A percentile compares a stretch with the other conserved stretches of the same genome.
phyloP scores from a whole-genome alignment of 768 basidiomycete species.

The Mycena epipterygia region DNA sequence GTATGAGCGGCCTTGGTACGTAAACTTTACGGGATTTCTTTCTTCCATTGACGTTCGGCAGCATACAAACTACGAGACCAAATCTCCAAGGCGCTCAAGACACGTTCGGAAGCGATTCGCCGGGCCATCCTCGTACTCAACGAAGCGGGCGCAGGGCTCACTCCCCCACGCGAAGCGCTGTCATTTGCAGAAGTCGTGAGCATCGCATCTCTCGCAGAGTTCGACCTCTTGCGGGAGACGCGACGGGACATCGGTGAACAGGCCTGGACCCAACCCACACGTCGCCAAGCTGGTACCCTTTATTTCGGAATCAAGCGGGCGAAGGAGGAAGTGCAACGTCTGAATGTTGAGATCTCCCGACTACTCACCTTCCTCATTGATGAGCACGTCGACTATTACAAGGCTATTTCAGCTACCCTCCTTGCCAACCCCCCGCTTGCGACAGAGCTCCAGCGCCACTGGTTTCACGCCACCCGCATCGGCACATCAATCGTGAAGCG shows the following conservation, averaged over 20 bases:
- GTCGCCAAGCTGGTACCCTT: slow-evolving; percentile 41
- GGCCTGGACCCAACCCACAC: slow-evolving; percentile 44
- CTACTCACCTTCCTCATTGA: slow-evolving; percentile 44
- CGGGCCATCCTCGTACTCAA: not conserved
- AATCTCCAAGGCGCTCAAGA: not conserved
- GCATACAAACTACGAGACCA: slow-evolving; percentile 13
- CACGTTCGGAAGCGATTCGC: not conserved
- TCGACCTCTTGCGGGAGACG: slow-evolving; percentile 48
- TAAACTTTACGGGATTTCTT: not conserved
- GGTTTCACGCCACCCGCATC: not conserved
- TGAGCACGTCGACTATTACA: slow-evolving; percentile 30
- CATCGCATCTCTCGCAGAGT: slow-evolving; percentile 44
- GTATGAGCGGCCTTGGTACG: slow-evolving; percentile 21
- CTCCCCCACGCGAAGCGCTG: not conserved
- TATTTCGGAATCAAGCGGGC: slow-evolving; percentile 45
- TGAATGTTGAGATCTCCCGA: slow-evolving; percentile 49
- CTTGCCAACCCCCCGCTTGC: not conserved
- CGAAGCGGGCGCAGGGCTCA: not conserved
- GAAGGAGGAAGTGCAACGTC: slow-evolving; percentile 44
- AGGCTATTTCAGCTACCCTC: not conserved
- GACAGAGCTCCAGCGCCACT: not conserved
- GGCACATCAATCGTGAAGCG: not conserved
- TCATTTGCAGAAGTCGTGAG: not conserved
- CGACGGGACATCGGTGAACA: slow-evolving; percentile 42
- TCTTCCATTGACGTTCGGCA: not conserved